Conservation (phyloP, 2,329 filamentous ascomycete species). For the Myriosclerotinia duriaeana region DNA sequence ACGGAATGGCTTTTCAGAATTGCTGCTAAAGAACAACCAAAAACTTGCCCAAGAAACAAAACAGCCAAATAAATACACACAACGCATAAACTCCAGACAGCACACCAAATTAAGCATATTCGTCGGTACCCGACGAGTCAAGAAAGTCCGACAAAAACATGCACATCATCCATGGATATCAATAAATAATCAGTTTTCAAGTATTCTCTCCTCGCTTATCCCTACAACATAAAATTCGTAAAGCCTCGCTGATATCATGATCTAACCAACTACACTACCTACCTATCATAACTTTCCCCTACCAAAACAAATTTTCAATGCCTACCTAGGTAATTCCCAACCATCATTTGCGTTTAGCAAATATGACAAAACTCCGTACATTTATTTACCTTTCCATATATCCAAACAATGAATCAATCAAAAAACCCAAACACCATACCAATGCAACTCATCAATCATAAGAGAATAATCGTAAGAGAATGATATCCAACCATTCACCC, state of each 20-base stretch:
- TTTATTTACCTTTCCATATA: neutral
- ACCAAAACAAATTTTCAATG: neutral
- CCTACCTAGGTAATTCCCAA: neutral
- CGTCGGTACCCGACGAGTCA: neutral
- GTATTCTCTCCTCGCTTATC: neutral
- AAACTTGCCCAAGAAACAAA: neutral
- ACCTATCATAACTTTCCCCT: neutral
- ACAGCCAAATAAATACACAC: neutral
- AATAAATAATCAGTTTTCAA: neutral
- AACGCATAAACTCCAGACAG: neutral
- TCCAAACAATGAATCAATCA: neutral
- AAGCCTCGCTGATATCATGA: neutral
- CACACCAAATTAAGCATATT: neutral
- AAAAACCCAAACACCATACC: conserved; percentile 7
- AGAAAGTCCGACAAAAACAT: neutral
- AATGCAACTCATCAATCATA: conserved; percentile 16
- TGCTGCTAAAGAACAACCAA: too few relatives aligned
- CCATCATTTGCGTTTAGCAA: neutral
- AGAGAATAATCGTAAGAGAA: conserved; percentile 11
- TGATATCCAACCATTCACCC: neutral
- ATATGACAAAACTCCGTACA: neutral
- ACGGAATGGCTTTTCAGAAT: neutral
- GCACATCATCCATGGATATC: neutral
- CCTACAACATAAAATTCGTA: neutral
- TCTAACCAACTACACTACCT: neutral